Evolutionary conservation across 495 filamentous ascomycete genomes (phyloP).

Genomic region (Penicillium fimorum): DNA sequence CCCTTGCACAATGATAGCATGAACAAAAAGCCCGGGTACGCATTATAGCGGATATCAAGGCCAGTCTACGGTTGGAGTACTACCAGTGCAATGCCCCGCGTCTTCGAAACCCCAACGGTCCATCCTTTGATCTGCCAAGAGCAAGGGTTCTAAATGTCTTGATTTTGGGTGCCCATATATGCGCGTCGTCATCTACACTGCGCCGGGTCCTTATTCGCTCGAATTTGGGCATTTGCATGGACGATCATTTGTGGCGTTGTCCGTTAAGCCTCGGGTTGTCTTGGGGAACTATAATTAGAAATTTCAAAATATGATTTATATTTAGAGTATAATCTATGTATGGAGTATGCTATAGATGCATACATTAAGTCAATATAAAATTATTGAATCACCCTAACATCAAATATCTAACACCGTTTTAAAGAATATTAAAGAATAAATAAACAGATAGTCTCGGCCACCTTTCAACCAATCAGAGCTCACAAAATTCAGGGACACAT

Average conservation of each 20-base stretch:
- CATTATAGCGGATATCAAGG: not conserved
- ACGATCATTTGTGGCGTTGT: constrained; percentile 4
- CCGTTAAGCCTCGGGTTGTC: not conserved
- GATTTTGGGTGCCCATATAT: not conserved
- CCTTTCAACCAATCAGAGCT: constrained; percentile 7
- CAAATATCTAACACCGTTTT: not conserved
- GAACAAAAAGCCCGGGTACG: not conserved
- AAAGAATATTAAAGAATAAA: not conserved
- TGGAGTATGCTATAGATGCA: not conserved
- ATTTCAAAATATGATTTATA: not conserved
- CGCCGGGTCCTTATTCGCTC: not conserved
- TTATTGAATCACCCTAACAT: not conserved
- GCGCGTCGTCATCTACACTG: not conserved
- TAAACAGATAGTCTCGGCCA: constrained; percentile 1
- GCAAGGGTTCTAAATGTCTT: not conserved
- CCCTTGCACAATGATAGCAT: not conserved
- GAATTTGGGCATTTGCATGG: not conserved
- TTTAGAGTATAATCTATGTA: not conserved
- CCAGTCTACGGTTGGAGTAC: not conserved
- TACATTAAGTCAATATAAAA: not conserved
- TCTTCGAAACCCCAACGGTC: not conserved
- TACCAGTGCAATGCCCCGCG: not conserved
- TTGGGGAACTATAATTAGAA: constrained; percentile 4
- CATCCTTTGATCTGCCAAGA: not conserved
- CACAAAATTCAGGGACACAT: not conserved